phyloP scores from a whole-genome alignment of 169 alveolate species.

The Plasmodium knowlesi region DNA sequence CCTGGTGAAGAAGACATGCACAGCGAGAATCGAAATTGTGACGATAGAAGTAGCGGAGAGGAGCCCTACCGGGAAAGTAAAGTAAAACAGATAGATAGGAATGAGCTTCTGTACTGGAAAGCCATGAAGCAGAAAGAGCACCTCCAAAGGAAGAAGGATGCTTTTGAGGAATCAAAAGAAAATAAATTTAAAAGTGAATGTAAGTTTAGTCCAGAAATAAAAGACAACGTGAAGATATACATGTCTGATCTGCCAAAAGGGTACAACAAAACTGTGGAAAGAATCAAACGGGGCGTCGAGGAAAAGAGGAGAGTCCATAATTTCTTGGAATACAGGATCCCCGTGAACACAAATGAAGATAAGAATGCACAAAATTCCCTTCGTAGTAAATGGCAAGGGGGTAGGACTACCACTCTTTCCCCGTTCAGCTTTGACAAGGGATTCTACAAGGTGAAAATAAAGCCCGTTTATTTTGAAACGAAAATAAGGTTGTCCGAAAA shows the following conservation, averaged over 20 bases:
- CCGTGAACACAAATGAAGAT: not conserved
- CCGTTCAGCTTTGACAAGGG: slow-evolving; percentile 74
- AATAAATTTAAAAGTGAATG: slow-evolving; percentile 43
- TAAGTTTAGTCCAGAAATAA: slow-evolving; percentile 44
- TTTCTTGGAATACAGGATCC: slow-evolving; percentile 32
- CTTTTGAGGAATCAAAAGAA: slow-evolving; percentile 23
- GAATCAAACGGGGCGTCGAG: slow-evolving; percentile 72
- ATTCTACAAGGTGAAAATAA: slow-evolving; percentile 60
- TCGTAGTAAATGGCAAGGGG: not conserved
- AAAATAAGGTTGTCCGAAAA: slow-evolving; percentile 61
- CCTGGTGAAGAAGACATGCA: not conserved
- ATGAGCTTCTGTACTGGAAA: slow-evolving; percentile 42
- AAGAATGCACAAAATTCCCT: not conserved
- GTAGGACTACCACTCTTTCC: not conserved
- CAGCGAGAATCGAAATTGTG: not conserved
- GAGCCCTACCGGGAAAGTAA: not conserved
- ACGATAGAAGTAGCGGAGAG: not conserved
- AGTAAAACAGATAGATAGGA: slow-evolving; percentile 1
- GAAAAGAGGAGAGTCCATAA: slow-evolving; percentile 46
- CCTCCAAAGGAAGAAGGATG: slow-evolving; percentile 13
- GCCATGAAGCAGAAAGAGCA: slow-evolving; percentile 52
- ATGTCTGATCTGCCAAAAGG: slow-evolving; percentile 51
- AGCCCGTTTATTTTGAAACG: slow-evolving; percentile 70
- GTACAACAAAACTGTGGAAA: slow-evolving; percentile 48
- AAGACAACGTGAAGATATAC: slow-evolving; percentile 45